Evolutionary conservation across 2,329 filamentous ascomycete species (phyloP).

Genomic region (Ceratocystis eucalypticola): DNA sequence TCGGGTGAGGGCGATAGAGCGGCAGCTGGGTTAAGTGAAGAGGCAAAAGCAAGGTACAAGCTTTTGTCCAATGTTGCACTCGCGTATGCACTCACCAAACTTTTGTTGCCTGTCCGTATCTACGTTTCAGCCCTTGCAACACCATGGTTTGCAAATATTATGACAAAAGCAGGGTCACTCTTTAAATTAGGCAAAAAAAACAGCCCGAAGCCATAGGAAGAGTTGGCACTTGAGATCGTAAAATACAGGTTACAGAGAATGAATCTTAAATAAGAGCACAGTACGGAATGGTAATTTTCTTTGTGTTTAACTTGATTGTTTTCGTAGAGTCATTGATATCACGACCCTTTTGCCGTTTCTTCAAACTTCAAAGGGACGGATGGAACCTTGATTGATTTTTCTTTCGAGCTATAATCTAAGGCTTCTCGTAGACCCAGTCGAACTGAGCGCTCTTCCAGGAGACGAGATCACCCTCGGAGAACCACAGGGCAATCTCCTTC

Average conservation of each 20-base stretch:
- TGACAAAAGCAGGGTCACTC: neutral
- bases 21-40: constrained; percentile 24
- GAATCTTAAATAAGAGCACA: neutral
- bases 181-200: neutral
- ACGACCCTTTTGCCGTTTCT: neutral
- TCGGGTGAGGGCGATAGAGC: constrained; percentile 20
- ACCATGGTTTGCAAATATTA: constrained; percentile 67
- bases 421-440: constrained; percentile 97
- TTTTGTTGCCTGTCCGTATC: constrained; percentile 63
- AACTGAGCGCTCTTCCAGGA: constrained; percentile 72
- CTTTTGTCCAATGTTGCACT: constrained; percentile 62
- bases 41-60: constrained; percentile 32
- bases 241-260: neutral
- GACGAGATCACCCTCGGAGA: constrained; percentile 75
- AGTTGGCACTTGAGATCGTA: neutral
- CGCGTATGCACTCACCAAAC: constrained; percentile 84
- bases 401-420: constrained; percentile 28
- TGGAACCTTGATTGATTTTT: neutral
- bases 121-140: constrained; percentile 73
- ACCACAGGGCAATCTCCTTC: constrained; percentile 99
- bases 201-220: neutral
- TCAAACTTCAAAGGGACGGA: neutral
- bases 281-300: neutral
- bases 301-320: constrained; percentile 18
- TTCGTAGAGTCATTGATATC: constrained; percentile 16